Evolutionary conservation across 495 filamentous ascomycete genomes (phyloP).

Genomic region (Aspergillus asperescens): DNA sequence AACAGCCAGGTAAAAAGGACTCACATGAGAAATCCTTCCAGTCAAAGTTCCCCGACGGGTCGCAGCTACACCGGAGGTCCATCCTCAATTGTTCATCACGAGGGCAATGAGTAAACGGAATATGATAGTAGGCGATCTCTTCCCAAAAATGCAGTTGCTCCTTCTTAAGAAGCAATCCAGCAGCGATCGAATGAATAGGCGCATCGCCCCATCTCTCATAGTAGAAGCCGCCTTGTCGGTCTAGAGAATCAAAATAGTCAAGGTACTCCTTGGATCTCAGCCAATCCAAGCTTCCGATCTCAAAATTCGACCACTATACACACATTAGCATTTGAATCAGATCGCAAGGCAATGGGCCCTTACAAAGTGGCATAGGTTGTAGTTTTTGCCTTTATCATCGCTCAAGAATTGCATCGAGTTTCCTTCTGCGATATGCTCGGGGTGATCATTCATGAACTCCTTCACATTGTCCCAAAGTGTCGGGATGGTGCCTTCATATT

Average conservation of each 20-base stretch:
- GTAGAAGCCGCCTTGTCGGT: constrained; percentile 84
- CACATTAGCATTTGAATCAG: constrained; percentile 8
- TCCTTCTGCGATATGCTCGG: constrained; percentile 74
- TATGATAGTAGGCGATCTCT: constrained; percentile 96
- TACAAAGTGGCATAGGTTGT: constrained; percentile 97
- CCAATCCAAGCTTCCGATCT: constrained; percentile 81
- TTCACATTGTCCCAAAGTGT: constrained; percentile 91
- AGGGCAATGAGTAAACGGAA: constrained; percentile 98
- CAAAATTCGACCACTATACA: constrained; percentile 83
- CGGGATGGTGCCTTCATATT: constrained; percentile 93
- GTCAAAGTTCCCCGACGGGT: constrained; percentile 95
- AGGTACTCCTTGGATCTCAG: constrained; percentile 71
- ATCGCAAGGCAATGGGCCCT: constrained; percentile 21
- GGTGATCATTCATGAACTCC: constrained; percentile 82
- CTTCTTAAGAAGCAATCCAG: constrained; percentile 76
- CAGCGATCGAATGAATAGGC: constrained; percentile 91
- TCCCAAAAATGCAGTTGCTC: constrained; percentile 97
- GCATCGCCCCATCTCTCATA: constrained; percentile 93
- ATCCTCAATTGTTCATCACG: constrained; percentile 73
- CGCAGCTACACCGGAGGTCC: constrained; percentile 86
- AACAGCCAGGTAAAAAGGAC: constrained; percentile 23
- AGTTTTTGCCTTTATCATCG: constrained; percentile 80
- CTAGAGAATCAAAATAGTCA: constrained; percentile 75
- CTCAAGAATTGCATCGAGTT: constrained; percentile 91
- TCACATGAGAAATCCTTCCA: constrained; percentile 96